Percentiles rank a stretch among this genome's conserved stretches.
Evolutionary conservation across 768 basidiomycete genomes (phyloP).

Genomic region (Suillus placidus): DNA sequence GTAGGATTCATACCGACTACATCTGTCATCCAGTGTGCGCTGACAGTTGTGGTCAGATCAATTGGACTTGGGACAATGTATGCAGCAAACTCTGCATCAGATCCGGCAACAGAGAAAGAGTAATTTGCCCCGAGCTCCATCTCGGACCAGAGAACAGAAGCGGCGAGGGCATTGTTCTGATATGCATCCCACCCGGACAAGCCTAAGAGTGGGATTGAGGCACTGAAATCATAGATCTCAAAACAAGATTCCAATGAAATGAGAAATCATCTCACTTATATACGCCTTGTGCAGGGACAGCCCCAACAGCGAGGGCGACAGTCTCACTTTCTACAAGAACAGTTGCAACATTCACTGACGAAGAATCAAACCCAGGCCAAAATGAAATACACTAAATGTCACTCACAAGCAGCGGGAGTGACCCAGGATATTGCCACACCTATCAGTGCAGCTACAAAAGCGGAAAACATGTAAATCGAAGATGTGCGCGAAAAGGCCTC

Average conservation of each 20-base stretch:
- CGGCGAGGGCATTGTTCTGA: slow-evolving; percentile 18
- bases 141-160: slow-evolving; percentile 28
- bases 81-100: slow-evolving; percentile 20
- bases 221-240: not conserved
- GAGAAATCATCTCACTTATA: slow-evolving; percentile 24
- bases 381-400: not conserved
- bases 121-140: slow-evolving; percentile 28
- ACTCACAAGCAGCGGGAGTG: slow-evolving; percentile 31
- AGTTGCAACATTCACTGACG: slow-evolving; percentile 24
- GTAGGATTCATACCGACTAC: slow-evolving; percentile 29
- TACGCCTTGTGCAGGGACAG: slow-evolving; percentile 25
- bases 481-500: slow-evolving; percentile 22
- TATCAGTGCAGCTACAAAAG: slow-evolving; percentile 22
- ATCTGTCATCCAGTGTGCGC: slow-evolving; percentile 32
- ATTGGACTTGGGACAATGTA: slow-evolving; percentile 26
- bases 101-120: slow-evolving; percentile 20
- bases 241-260: not conserved
- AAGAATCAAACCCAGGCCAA: not conserved
- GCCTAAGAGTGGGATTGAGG: slow-evolving; percentile 11
- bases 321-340: slow-evolving; percentile 25
- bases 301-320: slow-evolving; percentile 27
- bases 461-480: slow-evolving; percentile 26
- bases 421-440: slow-evolving; percentile 23
- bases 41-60: slow-evolving; percentile 19
- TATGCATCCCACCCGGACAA: slow-evolving; percentile 11